Evolutionary conservation across 2,329 filamentous ascomycete species (phyloP), one percentile per base, ranked within the genome.

Genomic region (Albophoma yamanashiensis): DNA sequence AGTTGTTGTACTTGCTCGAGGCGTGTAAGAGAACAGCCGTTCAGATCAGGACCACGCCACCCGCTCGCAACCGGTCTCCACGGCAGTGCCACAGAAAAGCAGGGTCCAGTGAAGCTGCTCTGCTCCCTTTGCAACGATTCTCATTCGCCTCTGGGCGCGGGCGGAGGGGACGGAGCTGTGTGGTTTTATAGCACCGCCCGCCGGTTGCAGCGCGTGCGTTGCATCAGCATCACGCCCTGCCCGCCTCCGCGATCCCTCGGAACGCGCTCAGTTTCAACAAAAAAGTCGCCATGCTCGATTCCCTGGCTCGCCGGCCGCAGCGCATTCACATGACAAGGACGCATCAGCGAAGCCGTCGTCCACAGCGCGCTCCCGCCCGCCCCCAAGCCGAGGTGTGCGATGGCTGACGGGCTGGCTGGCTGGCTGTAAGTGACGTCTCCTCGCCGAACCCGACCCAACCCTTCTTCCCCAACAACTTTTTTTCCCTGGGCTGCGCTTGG

Each of bases 1-100:
- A 31, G 59, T 68, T 68, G 50, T 53, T 36, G 50, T 55, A 38
- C 50, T 53, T 4, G 31, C 50, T 53, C 9, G 31, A 55, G 11
- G 50, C 50, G 20, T 38, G 20, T 22, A 55, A 38, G 31, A 22
- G 50, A 22, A 22, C 50, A 36, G 50, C 50, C 7, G 20, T n/a
- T 36, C 50, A 22, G 50, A 36, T 36, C 50, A 53, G 20, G 31
- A 36, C 50, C 9, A 34, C 50, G 50, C 50, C 50, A 53, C 50
- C 50, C 9, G 50, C 31, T 31, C 22, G 50, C 31, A 36, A 36
- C 11, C 50, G 9, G 50, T 36, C 50, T 55, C 50, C 50, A 53
- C 50, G 50, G 27, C 11, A 5, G 50, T 36, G 50, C 31, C 50
- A 34, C 27, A 7, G 50, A 2, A 31, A 4, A 36, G 47, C 47